Conservation (phyloP, 495 filamentous ascomycete species). For the Aspergillus sclerotiicarbonarius region DNA sequence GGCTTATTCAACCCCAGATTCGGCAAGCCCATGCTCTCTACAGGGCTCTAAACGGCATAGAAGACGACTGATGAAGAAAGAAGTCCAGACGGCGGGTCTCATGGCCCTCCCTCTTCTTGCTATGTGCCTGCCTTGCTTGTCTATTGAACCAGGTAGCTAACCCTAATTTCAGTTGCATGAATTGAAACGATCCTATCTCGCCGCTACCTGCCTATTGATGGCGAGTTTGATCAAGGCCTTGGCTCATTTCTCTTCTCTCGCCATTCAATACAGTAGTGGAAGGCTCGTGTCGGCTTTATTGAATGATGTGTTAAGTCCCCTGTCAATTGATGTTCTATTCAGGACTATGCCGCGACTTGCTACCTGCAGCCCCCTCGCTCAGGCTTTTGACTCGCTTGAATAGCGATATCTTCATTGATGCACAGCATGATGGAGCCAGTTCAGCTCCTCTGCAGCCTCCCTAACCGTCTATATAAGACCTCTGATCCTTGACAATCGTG, state of each 20-base stretch:
- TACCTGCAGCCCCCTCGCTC: not conserved
- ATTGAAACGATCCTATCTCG: too few relatives aligned
- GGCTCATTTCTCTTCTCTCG: too few relatives aligned
- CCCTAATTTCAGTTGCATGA: too few relatives aligned
- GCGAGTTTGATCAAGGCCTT: too few relatives aligned
- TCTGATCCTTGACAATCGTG: not conserved
- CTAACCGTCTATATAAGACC: constrained; percentile 5
- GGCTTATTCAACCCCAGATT: constrained; percentile 8
- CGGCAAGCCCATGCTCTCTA: not conserved
- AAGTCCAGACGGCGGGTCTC: not conserved
- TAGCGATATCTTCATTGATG: not conserved
- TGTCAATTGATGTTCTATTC: not conserved
- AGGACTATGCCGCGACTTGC: not conserved
- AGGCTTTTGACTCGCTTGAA: constrained; percentile 3
- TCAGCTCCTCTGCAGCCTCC: not conserved
- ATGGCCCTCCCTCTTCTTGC: not conserved
- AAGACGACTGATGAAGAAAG: not conserved
- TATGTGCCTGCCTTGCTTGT: too few relatives aligned
- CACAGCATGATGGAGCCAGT: not conserved
- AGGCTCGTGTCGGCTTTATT: too few relatives aligned
- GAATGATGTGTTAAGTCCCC: not conserved
- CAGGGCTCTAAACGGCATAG: not conserved
- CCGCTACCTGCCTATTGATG: too few relatives aligned
- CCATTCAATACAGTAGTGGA: too few relatives aligned
- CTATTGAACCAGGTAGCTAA: too few relatives aligned